These are phyloP conservation scores for Exsudoporus floridanus DNA, from an alignment of 1,284 basidiomycete species.

Conservation along the genomic window DNA sequence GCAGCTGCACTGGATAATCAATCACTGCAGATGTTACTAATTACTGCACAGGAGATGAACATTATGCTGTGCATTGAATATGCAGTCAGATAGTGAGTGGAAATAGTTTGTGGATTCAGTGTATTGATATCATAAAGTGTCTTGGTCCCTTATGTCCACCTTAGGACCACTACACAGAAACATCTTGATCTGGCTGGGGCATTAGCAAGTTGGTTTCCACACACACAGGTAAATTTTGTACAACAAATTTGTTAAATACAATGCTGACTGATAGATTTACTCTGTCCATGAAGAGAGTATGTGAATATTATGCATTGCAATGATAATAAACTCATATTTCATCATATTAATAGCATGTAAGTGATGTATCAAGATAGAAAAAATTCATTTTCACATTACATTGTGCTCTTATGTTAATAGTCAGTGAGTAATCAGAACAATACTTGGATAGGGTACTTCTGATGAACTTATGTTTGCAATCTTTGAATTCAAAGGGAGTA, in stretches of 20 bases:
- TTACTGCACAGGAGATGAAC: background rate
- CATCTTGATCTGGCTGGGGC: background rate
- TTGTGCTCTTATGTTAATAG: background rate
- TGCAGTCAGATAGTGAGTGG: background rate
- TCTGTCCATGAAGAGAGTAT: background rate
- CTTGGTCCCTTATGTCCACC: background rate
- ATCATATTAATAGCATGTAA: background rate
- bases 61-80: background rate
- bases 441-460: background rate
- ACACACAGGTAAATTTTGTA: background rate
- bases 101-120: background rate
- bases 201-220: background rate
- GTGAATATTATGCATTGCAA: background rate
- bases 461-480: background rate
- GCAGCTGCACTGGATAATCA: background rate
- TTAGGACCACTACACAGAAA: background rate
- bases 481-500: background rate
- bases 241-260: no score
- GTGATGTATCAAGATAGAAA: background rate
- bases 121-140: background rate
- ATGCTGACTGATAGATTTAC: no score
- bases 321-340: background rate
- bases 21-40: background rate
- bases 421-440: background rate
- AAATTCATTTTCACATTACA: no score